These are phyloP conservation scores for Teunomyces aglyptinius DNA, from an alignment of 805 yeast genomes.

Conservation along the genomic window DNA sequence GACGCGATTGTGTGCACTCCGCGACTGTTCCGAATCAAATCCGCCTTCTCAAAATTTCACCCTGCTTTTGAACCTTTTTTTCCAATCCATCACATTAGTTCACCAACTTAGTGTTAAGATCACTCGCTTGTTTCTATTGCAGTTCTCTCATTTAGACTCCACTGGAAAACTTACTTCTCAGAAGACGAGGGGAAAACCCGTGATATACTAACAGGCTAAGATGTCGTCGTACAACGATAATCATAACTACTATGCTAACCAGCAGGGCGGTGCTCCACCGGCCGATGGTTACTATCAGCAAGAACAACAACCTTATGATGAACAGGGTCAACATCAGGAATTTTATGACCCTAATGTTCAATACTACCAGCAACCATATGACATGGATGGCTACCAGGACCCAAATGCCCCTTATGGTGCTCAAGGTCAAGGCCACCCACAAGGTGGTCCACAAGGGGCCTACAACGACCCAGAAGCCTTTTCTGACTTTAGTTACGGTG, in stretches of 20 bases:
- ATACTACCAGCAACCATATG: slow-evolving; percentile 51
- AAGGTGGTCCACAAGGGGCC: slow-evolving; percentile 20
- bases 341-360: slow-evolving; percentile 49
- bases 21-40: slow-evolving; percentile 2
- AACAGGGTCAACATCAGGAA: slow-evolving; percentile 38
- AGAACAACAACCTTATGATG: slow-evolving; percentile 42
- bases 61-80: slow-evolving; percentile 2
- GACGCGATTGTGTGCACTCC: slow-evolving; percentile 2
- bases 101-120: background rate
- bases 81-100: slow-evolving; percentile 2
- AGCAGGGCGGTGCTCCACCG: slow-evolving; percentile 22
- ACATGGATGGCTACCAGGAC: slow-evolving; percentile 48
- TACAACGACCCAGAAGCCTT: slow-evolving; percentile 60
- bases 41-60: slow-evolving; percentile 4
- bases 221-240: slow-evolving; percentile 66
- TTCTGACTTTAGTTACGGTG: slow-evolving; percentile 66
- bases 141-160: slow-evolving; percentile 6
- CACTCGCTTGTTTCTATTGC: slow-evolving; percentile 2
- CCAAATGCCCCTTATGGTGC: slow-evolving; percentile 21
- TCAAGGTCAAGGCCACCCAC: slow-evolving; percentile 17
- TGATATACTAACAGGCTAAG: slow-evolving; percentile 26
- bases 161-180: slow-evolving; percentile 1
- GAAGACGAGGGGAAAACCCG: background rate
- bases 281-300: slow-evolving; percentile 36
- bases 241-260: slow-evolving; percentile 41